Base-by-base conservation (phyloP, 208 protist species). In the Acanthamoeba lenticulata region DNA sequence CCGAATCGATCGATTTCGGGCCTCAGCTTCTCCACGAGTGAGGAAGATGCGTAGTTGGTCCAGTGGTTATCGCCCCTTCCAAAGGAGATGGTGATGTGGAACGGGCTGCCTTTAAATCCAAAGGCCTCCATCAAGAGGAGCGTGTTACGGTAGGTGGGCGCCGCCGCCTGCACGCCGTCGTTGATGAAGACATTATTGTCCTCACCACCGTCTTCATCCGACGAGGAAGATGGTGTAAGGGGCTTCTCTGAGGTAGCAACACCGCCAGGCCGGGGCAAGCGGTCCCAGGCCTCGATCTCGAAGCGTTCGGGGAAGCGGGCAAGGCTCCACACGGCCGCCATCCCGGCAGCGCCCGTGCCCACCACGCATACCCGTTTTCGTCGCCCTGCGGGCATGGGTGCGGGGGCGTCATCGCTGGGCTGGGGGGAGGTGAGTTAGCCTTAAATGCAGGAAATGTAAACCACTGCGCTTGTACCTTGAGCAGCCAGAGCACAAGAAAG, bases 21-120 rank as follows among this genome's bases (percentile, higher is more conserved):
- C 69, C 47, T 17, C 15, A 94, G 52, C 13, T 47, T 45, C 40
- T 34, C 47, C n/a, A 94, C 72, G 62, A 86, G 74, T 17, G 34
- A 17, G 9, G 72, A 44, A 1, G 72, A 15, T 4, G 40, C 3
- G 65, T 81, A 94, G 74, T 94, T 94, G 74, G 36, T 88, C 91
- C 91, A 94, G 67, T 89, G 52, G 34, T 52, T 62, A 32, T 47
- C 40, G 15, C 74, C 91, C 91, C 62, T 88, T 6, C 91, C 91
- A n/a, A 94, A 94, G 9, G 91, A 94, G n/a, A 94, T 86, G 27
- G 45, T 94, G 47, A 94, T 94, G 72, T 94, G 72, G 36, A 94
- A 52, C 47, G 67, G 72, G 38, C 42, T 83, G 72, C 40, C 45
- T 27, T 19, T 29, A 45, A 94, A 88, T 13, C 93, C 93, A 29